Base-by-base conservation (phyloP, 2,329 filamentous ascomycete genomes). In the Talaromyces verruculosus region DNA sequence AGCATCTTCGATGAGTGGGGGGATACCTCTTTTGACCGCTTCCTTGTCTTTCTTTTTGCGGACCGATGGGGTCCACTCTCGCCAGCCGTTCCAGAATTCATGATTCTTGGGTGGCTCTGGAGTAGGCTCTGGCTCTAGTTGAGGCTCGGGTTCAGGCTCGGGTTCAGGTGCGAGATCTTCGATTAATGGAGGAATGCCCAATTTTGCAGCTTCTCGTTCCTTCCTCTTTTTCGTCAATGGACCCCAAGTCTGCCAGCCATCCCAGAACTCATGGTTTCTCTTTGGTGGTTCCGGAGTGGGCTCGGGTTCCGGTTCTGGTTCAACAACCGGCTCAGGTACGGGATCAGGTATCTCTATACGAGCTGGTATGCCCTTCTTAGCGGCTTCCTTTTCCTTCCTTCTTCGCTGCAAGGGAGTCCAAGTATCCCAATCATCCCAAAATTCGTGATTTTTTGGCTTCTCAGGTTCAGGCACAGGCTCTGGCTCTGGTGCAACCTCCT, bases 391-490 rank as follows among this genome's bases (percentile, higher is more conserved):
- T 39, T 66, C 64, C 47, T 67, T 68, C 58, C 41, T 67, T 62
- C 70, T 72, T 35, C 65, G 65, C 33, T 71, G 70, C 7, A 60
- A 25, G 30, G 69, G 58, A n/a, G 41, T 55, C 61, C 67, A 72
- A 22, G 43, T 62, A 37, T 61, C 69, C 67, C 67, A 68, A 15
- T 43, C 64, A 49, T 65, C 64, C 63, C 63, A 66, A n/a, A 67
- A 66, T 28, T 60, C 58, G 25, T 67, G 62, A 15, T 67, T 66
- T 37, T 66, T 66, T 7, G 62, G 65, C 41, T 59, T 49, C 47
- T 63, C 66, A n/a, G 51, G 61, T 37, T 61, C 65, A 22, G 74
- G 71, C 64, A 72, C 74, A 62, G 73, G 67, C 68, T 67, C 72
- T 49, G 69, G 60, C 28, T 71, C 69, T 10, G 67, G 61, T 8